A percentile compares a stretch with the other conserved stretches of the same genome.
phyloP scores from a whole-genome alignment of 2,329 filamentous ascomycete species.

The Penicillium sumatraense region DNA sequence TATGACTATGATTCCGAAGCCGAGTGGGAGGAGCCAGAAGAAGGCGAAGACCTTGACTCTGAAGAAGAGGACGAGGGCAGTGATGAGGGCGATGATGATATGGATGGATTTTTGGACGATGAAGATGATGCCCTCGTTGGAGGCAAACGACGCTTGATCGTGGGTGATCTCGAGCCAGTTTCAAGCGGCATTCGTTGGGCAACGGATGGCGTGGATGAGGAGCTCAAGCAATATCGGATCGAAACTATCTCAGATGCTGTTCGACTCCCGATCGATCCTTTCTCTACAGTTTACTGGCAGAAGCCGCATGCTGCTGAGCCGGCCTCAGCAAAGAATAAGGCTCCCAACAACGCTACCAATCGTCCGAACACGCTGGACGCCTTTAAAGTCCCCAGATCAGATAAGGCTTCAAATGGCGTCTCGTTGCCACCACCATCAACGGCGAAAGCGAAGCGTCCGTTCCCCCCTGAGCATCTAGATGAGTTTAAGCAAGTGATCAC shows the following conservation, averaged over 20 bases:
- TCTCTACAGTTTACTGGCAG: conserved; percentile 80
- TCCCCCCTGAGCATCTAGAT: conserved; percentile 64
- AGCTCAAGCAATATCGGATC: conserved; percentile 68
- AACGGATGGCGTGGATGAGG: conserved; percentile 52
- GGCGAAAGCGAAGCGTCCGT: conserved; percentile 44
- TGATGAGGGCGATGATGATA: conserved; percentile 75
- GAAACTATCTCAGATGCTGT: conserved; percentile 68
- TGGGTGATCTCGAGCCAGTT: conserved; percentile 73
- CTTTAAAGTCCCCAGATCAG: conserved; percentile 22
- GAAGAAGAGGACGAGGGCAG: conserved; percentile 67
- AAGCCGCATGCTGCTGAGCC: conserved; percentile 34
- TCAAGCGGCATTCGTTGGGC: conserved; percentile 87
- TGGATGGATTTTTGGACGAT: conserved; percentile 89
- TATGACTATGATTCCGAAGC: conserved; percentile 71
- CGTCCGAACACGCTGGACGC: conserved; percentile 22
- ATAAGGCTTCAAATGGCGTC: conserved; percentile 14
- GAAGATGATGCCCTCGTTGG: conserved; percentile 69
- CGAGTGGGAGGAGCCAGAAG: conserved; percentile 70
- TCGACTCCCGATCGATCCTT: conserved; percentile 76
- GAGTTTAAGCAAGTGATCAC: conserved; percentile 73
- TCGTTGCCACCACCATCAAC: conserved; percentile 16
- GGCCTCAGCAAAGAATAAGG: conserved; percentile 20
- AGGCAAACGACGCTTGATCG: conserved; percentile 62
- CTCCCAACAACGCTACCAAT: conserved; percentile 7
- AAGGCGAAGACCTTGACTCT: conserved; percentile 71